Evolutionary conservation across 2,329 filamentous ascomycete genomes (phyloP).

Genomic region (Diaporthe ampelina): DNA sequence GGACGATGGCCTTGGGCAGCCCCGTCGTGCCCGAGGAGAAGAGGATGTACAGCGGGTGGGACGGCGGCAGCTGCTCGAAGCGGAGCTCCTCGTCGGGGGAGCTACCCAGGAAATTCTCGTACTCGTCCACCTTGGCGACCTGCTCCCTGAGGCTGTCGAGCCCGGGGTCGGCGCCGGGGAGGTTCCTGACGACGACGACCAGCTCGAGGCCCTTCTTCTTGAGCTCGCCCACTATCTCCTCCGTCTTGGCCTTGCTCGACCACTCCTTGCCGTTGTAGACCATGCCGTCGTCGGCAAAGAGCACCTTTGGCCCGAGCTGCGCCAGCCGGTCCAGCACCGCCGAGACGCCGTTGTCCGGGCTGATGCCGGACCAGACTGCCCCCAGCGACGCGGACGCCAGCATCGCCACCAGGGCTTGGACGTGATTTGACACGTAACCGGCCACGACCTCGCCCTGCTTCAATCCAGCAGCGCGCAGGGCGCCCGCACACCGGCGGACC

Average conservation of each 20-base stretch:
- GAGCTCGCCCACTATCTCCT: slow-evolving; percentile 79
- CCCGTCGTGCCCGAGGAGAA: slow-evolving; percentile 94
- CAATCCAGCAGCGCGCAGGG: slow-evolving; percentile 77
- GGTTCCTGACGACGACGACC: slow-evolving; percentile 82
- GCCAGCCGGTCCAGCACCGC: slow-evolving; percentile 89
- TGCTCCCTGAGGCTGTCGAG: slow-evolving; percentile 57
- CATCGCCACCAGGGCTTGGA: slow-evolving; percentile 89
- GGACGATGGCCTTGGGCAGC: slow-evolving; percentile 92
- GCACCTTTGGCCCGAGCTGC: slow-evolving; percentile 85
- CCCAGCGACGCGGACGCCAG: slow-evolving; percentile 86
- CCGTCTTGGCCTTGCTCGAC: slow-evolving; percentile 82
- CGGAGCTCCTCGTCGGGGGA: slow-evolving; percentile 61
- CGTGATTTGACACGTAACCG: slow-evolving; percentile 90
- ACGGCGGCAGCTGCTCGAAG: slow-evolving; percentile 85
- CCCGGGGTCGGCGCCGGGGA: slow-evolving; percentile 59
- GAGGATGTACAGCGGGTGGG: slow-evolving; percentile 93
- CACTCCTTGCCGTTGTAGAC: slow-evolving; percentile 94
- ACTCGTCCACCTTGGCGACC: slow-evolving; percentile 59
- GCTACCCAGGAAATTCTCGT: slow-evolving; percentile 58
- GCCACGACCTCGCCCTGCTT: slow-evolving; percentile 69
- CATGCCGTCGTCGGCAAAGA: slow-evolving; percentile 90
- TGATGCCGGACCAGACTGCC: slow-evolving; percentile 93
- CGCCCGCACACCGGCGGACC: slow-evolving; percentile 80
- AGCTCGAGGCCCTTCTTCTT: slow-evolving; percentile 71
- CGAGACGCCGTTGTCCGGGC: slow-evolving; percentile 91